Evolutionary conservation across 441 rosid genomes (phyloP).

Genomic region (Theobroma grandiflorum): DNA sequence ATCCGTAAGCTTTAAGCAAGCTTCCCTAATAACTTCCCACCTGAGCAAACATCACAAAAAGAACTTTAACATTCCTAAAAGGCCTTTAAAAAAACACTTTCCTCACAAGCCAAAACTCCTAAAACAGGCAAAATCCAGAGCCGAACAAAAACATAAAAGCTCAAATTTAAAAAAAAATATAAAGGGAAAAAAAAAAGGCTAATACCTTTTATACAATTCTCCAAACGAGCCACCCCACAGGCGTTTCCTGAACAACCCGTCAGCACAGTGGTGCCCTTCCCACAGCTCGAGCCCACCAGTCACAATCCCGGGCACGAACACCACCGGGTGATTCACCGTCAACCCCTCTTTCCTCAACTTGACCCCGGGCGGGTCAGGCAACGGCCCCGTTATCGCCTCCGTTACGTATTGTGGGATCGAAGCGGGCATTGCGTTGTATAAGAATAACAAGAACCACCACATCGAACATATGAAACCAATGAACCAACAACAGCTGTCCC

Average conservation of each 20-base stretch:
- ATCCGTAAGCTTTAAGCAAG: constrained; percentile 12
- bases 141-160: not conserved
- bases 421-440: constrained; percentile 54
- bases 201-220: constrained; percentile 56
- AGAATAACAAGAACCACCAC: constrained; percentile 56
- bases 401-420: constrained; percentile 56
- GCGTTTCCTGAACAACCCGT: constrained; percentile 52
- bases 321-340: constrained; percentile 52
- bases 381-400: constrained; percentile 55
- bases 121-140: constrained; percentile 14
- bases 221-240: constrained; percentile 65
- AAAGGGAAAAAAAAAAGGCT: not conserved
- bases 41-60: constrained; percentile 10
- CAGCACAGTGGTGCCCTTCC: constrained; percentile 52
- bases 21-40: not conserved
- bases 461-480: constrained; percentile 46
- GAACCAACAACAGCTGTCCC: constrained; percentile 57
- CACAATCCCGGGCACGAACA: constrained; percentile 51
- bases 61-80: constrained; percentile 3
- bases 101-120: not conserved
- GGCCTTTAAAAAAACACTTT: not conserved
- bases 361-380: constrained; percentile 58
- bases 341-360: constrained; percentile 54
- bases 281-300: constrained; percentile 56
- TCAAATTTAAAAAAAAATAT: not conserved